A percentile compares a stretch with the other conserved stretches of the same genome.
Conservation (phyloP, 257 asterid species). For the Penstemon newberryi region DNA sequence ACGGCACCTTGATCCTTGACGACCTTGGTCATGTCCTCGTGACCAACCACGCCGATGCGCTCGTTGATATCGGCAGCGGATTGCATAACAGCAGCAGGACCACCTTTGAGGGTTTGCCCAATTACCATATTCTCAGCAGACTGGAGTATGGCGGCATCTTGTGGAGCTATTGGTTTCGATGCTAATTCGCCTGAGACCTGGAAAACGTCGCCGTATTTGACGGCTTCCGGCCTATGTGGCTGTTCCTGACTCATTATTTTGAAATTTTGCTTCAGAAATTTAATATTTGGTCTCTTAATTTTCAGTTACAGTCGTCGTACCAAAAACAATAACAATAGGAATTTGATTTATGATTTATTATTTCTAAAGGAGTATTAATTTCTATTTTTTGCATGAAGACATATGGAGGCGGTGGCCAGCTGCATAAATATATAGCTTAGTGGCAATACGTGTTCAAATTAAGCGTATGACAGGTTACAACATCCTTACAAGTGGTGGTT, state of each 20-base stretch:
- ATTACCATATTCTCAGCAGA: constrained; percentile 53
- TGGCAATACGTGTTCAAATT: too few relatives aligned
- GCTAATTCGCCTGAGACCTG: constrained; percentile 56
- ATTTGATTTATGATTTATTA: too few relatives aligned
- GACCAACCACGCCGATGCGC: constrained; percentile 43
- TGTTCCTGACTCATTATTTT: constrained; percentile 56
- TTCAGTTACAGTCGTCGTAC: too few relatives aligned
- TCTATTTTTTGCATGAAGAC: too few relatives aligned
- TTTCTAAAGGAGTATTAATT: too few relatives aligned
- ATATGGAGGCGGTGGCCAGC: too few relatives aligned
- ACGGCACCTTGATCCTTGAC: constrained; percentile 46
- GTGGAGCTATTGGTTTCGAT: constrained; percentile 53
- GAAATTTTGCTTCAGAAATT: too few relatives aligned
- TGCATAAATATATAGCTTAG: too few relatives aligned
- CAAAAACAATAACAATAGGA: too few relatives aligned
- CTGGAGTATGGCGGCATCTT: constrained; percentile 66
- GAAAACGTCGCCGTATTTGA: constrained; percentile 68
- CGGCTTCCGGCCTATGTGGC: constrained; percentile 40
- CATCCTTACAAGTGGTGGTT: too few relatives aligned
- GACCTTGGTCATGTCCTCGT: constrained; percentile 34
- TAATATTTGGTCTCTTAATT: too few relatives aligned
- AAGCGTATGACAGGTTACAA: too few relatives aligned
- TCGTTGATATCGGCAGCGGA: constrained; percentile 59
- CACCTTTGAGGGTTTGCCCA: constrained; percentile 50
- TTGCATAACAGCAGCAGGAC: constrained; percentile 58